A percentile compares a stretch with the other conserved stretches of the same genome.
These are phyloP conservation scores for Rhodotorula sp. DNA, from an alignment of 1,284 basidiomycete species.

Conservation along the genomic window DNA sequence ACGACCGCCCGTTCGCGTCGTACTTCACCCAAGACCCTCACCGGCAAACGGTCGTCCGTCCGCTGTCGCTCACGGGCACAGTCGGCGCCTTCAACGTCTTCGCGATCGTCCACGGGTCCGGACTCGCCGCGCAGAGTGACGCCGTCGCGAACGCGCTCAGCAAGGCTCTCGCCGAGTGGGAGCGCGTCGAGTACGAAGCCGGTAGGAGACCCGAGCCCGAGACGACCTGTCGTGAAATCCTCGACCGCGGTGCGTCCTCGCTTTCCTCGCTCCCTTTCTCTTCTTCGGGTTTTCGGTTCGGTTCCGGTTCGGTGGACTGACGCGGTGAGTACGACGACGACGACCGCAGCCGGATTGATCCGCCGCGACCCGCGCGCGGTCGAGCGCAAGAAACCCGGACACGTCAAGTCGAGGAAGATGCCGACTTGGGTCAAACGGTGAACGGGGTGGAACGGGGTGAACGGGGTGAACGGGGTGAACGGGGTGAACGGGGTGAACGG, in stretches of 20 bases:
- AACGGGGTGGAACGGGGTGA: constrained; percentile 3
- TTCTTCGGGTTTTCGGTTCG: too few species aligned
- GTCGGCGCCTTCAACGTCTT: constrained; percentile 92
- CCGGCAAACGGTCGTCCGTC: constrained; percentile 74
- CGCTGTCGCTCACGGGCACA: constrained; percentile 78
- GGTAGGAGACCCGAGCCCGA: constrained; percentile 58
- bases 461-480: too few species aligned
- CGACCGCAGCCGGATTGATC: constrained; percentile 72
- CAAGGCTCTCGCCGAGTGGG: constrained; percentile 61
- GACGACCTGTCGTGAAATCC: constrained; percentile 62
- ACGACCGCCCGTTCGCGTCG: constrained; percentile 70
- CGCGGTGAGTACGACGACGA: neutral
- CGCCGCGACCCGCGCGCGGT: constrained; percentile 95
- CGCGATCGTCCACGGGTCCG: constrained; percentile 81
- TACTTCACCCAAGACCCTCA: constrained; percentile 78
- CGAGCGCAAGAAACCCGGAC: constrained; percentile 93
- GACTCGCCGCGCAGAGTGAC: constrained; percentile 84
- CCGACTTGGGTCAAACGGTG: constrained; percentile 95
- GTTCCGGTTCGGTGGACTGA: neutral
- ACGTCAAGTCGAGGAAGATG: constrained; percentile 87
- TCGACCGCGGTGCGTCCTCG: constrained; percentile 65
- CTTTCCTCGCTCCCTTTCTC: neutral
- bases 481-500: too few species aligned
- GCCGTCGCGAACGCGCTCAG: constrained; percentile 81
- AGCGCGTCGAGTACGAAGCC: constrained; percentile 39